These are phyloP conservation scores for Suillus subluteus DNA, from an alignment of 768 basidiomycete genomes.

Conservation along the genomic window DNA sequence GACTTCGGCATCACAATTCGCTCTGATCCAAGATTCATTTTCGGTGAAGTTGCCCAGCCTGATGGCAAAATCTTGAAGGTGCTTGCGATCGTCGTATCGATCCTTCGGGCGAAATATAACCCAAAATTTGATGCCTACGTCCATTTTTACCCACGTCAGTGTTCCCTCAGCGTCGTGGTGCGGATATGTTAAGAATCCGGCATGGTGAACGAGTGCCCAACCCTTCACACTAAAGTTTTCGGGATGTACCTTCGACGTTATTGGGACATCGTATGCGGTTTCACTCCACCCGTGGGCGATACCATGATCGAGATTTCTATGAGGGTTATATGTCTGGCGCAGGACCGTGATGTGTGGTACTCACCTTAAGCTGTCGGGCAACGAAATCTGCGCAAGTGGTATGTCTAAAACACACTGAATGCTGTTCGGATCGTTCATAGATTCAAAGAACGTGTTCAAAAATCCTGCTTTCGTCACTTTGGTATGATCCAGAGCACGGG, in stretches of 20 bases:
- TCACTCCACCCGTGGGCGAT: not conserved
- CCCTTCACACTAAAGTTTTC: not conserved
- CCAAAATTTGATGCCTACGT: not conserved
- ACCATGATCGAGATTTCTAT: not conserved
- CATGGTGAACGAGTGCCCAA: slow-evolving; percentile 16
- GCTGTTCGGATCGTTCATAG: not conserved
- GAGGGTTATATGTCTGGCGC: not conserved
- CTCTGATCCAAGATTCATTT: not conserved
- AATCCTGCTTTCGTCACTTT: not conserved
- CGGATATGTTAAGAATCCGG: slow-evolving; percentile 13
- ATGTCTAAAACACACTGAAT: not conserved
- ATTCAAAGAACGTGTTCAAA: not conserved
- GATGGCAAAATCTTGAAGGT: not conserved
- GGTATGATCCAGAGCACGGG: not conserved
- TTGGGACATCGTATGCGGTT: not conserved
- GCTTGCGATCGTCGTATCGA: not conserved
- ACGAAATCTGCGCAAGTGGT: not conserved
- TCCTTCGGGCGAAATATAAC: not conserved
- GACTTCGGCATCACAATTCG: not conserved
- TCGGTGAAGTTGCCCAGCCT: not conserved
- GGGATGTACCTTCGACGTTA: not conserved
- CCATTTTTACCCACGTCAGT: not conserved
- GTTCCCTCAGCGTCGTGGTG: slow-evolving; percentile 15
- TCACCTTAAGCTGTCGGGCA: not conserved
- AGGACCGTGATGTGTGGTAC: rapidly evolving